Evolutionary conservation across 2,329 filamentous ascomycete species (phyloP), one percentile per base, ranked within the genome.

Genomic region (Penicillium sp.): DNA sequence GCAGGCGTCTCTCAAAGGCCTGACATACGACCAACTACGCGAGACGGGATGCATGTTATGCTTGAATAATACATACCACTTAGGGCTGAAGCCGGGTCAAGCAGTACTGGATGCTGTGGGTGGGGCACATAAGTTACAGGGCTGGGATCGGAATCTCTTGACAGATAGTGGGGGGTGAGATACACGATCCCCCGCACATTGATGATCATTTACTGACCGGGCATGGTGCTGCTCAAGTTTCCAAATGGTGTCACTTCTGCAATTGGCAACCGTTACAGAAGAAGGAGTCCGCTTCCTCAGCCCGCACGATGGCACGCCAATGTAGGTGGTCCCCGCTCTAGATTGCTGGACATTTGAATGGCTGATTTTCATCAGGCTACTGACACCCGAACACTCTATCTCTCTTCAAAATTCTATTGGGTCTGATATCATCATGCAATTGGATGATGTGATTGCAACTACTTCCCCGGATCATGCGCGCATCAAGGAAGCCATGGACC

Each of bases 361-460:
- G 19, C 35, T 52, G 8, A 48, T 12, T n/a, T n/a, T 29, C 16
- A 10, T 13, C 44, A 81, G 79, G 79, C 83, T 99, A 10, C 83
- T 99, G 39, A 99, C 93, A 0, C 93, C 93, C 0, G 95, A 99
- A 70, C 92, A 97, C 74, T 97, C 93, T 0, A 96, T 99, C 62
- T 86, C 85, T 10, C 79, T 99, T 3, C 93, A 99, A 69, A 97
- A 99, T 72, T 92, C 87, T 46, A 99, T 99, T 64, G 93, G 93
- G 56, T 95, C 89, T 56, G 93, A 99, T 72, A 97, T 99, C 61
- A 96, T 97, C 59, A 99, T 99, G 95, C 95, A 99, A 72, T 83
- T 99, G 3, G 93, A 99, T 76, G 95, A 99, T 70, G 95, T 99
- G 12, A 87, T 99, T 43, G 92, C 90, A 27, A 97, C 93, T 0